phyloP scores from a whole-genome alignment of 2,329 filamentous ascomycete genomes.

The Botrytis porri region DNA sequence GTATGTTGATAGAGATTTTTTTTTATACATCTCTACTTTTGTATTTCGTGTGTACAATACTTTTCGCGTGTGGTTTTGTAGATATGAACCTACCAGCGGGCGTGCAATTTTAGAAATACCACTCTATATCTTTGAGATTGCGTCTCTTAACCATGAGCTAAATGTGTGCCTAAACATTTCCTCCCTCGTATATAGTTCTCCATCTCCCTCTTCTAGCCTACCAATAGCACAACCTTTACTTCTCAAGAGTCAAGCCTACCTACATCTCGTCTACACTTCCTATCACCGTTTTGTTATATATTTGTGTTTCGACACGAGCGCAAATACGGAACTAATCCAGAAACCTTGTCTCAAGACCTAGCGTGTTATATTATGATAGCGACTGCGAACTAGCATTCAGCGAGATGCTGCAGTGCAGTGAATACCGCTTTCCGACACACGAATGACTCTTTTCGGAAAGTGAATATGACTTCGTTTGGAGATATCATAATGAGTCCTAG shows the following conservation, averaged over 20 bases:
- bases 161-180: neutral
- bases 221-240: neutral
- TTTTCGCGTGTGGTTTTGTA: neutral
- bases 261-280: neutral
- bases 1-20: neutral
- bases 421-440: neutral
- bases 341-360: neutral
- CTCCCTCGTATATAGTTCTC: neutral
- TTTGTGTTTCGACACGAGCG: neutral
- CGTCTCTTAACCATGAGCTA: neutral
- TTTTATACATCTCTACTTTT: neutral
- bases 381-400: neutral
- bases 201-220: neutral
- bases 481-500: neutral
- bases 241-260: neutral
- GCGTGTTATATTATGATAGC: neutral
- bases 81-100: neutral
- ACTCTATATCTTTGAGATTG: neutral
- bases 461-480: neutral
- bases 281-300: neutral
- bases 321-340: neutral
- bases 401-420: neutral
- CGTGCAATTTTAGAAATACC: neutral
- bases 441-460: neutral
- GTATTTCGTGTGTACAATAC: neutral